Conservation (phyloP, 768 basidiomycete genomes). For the Hortiboletus campestris region DNA sequence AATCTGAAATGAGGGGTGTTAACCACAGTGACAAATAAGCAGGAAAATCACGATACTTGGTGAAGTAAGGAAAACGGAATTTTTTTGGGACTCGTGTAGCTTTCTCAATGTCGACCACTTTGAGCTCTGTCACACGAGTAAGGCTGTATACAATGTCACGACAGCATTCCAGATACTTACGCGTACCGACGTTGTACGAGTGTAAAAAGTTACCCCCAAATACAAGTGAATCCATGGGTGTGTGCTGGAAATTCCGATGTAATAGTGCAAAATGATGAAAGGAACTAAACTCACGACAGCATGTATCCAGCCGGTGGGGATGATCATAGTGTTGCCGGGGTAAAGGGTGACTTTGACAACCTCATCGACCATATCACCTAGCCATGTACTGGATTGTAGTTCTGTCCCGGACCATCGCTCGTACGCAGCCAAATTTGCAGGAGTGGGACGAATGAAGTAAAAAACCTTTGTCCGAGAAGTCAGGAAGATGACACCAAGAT, state of each 20-base stretch:
- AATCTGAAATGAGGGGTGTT: slow-evolving; percentile 46
- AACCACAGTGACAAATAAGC: slow-evolving; percentile 9
- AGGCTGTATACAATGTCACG: slow-evolving; percentile 7
- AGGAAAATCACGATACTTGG: slow-evolving; percentile 48
- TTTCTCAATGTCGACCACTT: slow-evolving; percentile 88
- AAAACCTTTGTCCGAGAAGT: slow-evolving; percentile 59
- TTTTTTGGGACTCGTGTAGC: slow-evolving; percentile 90
- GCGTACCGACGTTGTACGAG: slow-evolving; percentile 83
- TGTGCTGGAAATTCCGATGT: slow-evolving; percentile 53
- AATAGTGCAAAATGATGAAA: not conserved
- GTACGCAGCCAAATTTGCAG: slow-evolving; percentile 83
- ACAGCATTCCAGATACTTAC: slow-evolving; percentile 44
- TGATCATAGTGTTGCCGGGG: slow-evolving; percentile 87
- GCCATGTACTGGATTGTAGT: slow-evolving; percentile 82
- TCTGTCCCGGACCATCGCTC: slow-evolving; percentile 94
- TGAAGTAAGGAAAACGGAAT: slow-evolving; percentile 83
- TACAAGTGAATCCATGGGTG: slow-evolving; percentile 88
- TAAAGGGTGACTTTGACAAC: slow-evolving; percentile 81
- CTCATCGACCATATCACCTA: slow-evolving; percentile 90
- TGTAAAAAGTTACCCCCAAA: slow-evolving; percentile 98
- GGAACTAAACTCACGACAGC: slow-evolving; percentile 68
- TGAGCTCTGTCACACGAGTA: slow-evolving; percentile 58
- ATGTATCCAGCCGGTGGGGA: slow-evolving; percentile 97
- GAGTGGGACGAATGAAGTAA: slow-evolving; percentile 91
- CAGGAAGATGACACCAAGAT: not conserved